Base-by-base conservation (phyloP, 768 basidiomycete genomes). In the Leccinum variicolor region DNA sequence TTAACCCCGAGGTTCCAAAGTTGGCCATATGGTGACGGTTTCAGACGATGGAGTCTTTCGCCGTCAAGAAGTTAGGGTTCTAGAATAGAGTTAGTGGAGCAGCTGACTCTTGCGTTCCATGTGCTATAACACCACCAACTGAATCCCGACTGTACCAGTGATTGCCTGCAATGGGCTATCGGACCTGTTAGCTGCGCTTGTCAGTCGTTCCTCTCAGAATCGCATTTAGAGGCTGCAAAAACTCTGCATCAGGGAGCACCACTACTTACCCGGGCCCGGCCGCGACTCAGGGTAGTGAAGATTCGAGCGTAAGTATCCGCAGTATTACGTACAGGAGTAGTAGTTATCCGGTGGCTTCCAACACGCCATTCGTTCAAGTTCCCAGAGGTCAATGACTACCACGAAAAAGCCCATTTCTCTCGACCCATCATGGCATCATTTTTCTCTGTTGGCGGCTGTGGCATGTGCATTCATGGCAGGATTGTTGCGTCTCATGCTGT, bases 381-480 rank as follows among this genome's bases (percentile, higher is more conserved):
- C 50, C 26, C 33, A 48, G 41, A 54, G 51, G 39, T 39, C 49
- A 33, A 74, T 69, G 69, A 55, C 69, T 31, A 39, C 62, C 53
- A 61, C 66, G 66, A 62, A 66, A 68, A 68, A 69, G 8, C 2
- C 46, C 14, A 63, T 74, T 46, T 67, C 67, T 49, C 57, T 79
- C 46, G 79, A 79, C 69, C 76, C 74, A 48, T 72, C 75, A 51
- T 83, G 83, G 81, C 77, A 77, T 33, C 83, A 85, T 59, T 78
- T 79, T 63, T 60, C 78, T 15, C 77, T 77, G 6, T 58, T 77
- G 41, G 72, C 73, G 6, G 70, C 73, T 11, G 61, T 80, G 4
- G 63, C 66, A 9, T 64, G 81, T 19, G 77, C 77, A 1, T 55
- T 79, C n/a, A 50, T 79, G 14, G 64, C 77, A 21, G 85, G 83